phyloP scores from a whole-genome alignment of 202 grass and related monocot species.

The Setaria italica region DNA sequence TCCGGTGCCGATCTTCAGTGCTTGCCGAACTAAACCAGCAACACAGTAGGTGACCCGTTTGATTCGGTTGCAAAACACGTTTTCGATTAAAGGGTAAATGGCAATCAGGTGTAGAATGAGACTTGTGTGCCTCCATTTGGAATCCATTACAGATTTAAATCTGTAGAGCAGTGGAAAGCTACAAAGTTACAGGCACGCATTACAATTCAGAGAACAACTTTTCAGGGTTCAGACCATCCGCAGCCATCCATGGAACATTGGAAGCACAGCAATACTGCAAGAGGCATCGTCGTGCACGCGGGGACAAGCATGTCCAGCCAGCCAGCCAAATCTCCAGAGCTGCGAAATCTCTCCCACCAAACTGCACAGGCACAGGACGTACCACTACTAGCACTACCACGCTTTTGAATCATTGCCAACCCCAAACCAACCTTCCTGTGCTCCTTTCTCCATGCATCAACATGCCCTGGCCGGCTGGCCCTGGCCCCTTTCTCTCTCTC shows the following conservation, averaged over 20 bases:
- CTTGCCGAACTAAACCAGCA: too few species aligned
- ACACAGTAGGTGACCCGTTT: too few species aligned
- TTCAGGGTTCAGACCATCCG: not conserved
- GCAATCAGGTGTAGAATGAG: not conserved
- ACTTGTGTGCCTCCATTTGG: not conserved
- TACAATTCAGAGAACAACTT: not conserved
- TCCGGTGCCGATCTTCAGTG: too few species aligned
- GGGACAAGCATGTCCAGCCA: not conserved
- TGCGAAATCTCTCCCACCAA: slow-evolving; percentile 33
- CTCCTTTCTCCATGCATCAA: not conserved
- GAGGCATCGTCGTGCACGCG: not conserved
- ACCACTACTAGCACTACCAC: not conserved
- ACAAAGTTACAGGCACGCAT: not conserved
- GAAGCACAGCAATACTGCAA: not conserved
- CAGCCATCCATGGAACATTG: not conserved
- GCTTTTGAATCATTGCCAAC: slow-evolving; percentile 45
- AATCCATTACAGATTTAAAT: not conserved
- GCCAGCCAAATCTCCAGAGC: not conserved
- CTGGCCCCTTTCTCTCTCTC: too few species aligned
- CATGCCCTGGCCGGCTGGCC: not conserved
- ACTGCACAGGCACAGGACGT: slow-evolving; percentile 5
- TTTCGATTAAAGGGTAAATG: not conserved
- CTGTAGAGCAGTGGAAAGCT: not conserved
- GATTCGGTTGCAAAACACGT: not conserved
- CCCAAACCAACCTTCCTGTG: slow-evolving; percentile 28